Percentiles rank a stretch among this genome's conserved stretches.
phyloP scores from a whole-genome alignment of 352 stramenopile species.

The Pilasporangium apinafurcum region DNA sequence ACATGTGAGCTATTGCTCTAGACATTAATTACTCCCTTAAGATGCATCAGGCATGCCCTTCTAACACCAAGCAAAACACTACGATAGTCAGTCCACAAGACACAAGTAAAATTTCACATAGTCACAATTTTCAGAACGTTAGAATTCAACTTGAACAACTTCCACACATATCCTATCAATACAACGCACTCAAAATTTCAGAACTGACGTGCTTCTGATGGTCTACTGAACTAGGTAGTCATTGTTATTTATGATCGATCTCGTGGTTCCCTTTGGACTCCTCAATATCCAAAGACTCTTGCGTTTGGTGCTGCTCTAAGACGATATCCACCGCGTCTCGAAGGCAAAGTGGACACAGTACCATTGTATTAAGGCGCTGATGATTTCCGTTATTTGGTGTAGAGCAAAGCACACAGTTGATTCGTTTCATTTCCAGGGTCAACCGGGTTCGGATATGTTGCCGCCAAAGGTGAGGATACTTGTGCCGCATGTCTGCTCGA shows the following conservation, averaged over 20 bases:
- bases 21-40: no score
- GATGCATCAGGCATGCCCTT: no score
- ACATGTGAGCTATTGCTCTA: no score
- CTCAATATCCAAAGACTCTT: neutral
- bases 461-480: slow-evolving; percentile 30
- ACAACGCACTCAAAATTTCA: no score
- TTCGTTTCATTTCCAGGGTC: slow-evolving; percentile 7
- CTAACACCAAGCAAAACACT: no score
- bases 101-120: no score
- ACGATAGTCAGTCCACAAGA: no score
- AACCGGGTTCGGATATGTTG: slow-evolving; percentile 29
- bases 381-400: slow-evolving; percentile 29
- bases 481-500: slow-evolving; percentile 20
- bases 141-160: no score
- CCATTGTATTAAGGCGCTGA: slow-evolving; percentile 44
- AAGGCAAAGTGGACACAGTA: slow-evolving; percentile 41
- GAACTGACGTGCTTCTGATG: no score
- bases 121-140: no score
- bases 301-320: neutral
- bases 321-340: slow-evolving; percentile 13
- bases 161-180: no score
- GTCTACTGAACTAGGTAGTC: no score
- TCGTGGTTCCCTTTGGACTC: slow-evolving; percentile 6
- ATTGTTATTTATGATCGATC: neutral
- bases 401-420: slow-evolving; percentile 31